Evolutionary conservation across 139 green algal genomes (phyloP), one percentile per base, ranked within the genome.

Genomic region (Closterium sp.): DNA sequence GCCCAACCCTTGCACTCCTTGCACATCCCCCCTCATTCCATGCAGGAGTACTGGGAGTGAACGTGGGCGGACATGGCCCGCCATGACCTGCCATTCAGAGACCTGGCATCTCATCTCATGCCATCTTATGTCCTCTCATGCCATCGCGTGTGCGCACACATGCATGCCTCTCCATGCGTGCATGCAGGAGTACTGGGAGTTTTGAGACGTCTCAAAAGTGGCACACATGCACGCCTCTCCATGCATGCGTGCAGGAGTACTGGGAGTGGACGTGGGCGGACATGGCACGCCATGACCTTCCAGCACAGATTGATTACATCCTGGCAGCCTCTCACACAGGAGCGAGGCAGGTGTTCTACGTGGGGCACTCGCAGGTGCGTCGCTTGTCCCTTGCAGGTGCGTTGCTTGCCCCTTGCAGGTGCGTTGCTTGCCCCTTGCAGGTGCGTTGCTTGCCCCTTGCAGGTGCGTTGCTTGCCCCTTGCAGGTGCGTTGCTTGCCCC

Each of bases 1-100:
- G 32, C 32, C 32, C n/a, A n/a, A n/a, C 27, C 7, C 27, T 89
- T 28, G 3, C 4, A 45, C 28, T 70, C 31, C 86, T 89, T 89
- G 4, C 86, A 50, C 22, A 29, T 30, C 28, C 1, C 5, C 9
- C 28, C 28, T 30, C 2, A 10, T 11, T 1, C 22, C 17, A 28
- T 62, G 9, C 84, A 94, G 91, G 85, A 86, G 31, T 94, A 92
- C 91, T 94, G 3, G 92, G 91, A 94, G 38, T 94, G 91, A 17
- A 94, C 70, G 24, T 94, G 92, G 92, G 92, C 95, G 31, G 91
- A 94, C 13, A 92, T 94, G 32, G 92, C 92, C 2, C 32, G 32
- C 32, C 32, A 38, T 3, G 32, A 38, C 32, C 32, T 38, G 32
- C 32, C 32, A 19, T 10, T 4, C 42, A 62, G 42, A 5, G 42